phyloP scores from a whole-genome alignment of 176 grass and related monocot species.

The Hyparrhenia diplandra region DNA sequence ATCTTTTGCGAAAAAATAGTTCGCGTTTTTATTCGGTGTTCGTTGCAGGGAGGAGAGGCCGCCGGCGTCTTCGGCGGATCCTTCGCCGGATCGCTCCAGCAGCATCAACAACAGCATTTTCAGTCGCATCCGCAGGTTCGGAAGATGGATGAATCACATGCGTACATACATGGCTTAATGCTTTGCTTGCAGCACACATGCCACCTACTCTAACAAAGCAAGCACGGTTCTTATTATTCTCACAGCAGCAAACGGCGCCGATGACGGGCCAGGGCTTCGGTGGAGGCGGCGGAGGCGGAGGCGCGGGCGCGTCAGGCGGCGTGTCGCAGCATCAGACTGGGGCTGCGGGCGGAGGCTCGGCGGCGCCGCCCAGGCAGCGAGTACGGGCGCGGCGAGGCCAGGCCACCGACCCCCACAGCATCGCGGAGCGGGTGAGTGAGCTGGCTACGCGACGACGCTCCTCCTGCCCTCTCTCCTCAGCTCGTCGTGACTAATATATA shows the following conservation, averaged over 20 bases:
- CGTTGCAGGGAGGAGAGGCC: conserved; percentile 46
- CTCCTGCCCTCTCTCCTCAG: background rate
- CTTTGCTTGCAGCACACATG: background rate
- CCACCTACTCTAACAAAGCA: background rate
- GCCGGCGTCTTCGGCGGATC: conserved; percentile 41
- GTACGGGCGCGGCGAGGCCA: conserved; percentile 73
- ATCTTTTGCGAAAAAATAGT: background rate
- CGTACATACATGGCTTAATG: background rate
- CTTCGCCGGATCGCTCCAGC: conserved; percentile 52
- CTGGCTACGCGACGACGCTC: background rate
- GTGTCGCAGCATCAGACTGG: conserved; percentile 18
- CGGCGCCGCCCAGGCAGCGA: conserved; percentile 64
- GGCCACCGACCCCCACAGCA: conserved; percentile 91
- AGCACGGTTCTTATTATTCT: background rate
- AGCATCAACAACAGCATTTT: conserved; percentile 49
- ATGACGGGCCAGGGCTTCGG: conserved; percentile 53
- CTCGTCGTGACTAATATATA: background rate
- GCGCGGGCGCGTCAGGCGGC: background rate
- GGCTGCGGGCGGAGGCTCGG: background rate
- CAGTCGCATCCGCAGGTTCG: conserved; percentile 69
- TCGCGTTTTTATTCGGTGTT: conserved; percentile 11
- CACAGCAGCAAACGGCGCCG: conserved; percentile 38
- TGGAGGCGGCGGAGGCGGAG: conserved; percentile 5
- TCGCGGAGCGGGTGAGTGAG: conserved; percentile 75
- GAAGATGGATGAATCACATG: background rate